Evolutionary conservation across 1,284 basidiomycete genomes (phyloP).

Genomic region (Phylloporus gajari): DNA sequence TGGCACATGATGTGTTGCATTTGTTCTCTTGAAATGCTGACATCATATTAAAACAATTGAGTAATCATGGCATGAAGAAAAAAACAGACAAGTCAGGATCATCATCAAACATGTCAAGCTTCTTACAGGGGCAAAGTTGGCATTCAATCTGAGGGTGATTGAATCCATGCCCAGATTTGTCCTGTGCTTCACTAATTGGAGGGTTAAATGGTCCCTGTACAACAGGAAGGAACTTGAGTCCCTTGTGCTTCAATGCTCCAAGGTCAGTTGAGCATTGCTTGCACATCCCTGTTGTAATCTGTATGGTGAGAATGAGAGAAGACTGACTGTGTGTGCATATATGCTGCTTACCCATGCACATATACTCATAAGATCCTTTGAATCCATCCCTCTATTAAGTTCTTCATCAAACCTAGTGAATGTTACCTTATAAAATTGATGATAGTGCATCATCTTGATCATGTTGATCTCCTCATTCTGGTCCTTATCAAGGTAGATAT

Average conservation of each 20-base stretch:
- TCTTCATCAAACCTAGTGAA: too few species aligned
- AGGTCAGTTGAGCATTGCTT: constrained; percentile 1
- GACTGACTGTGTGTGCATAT: background rate
- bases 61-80: background rate
- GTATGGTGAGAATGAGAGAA: background rate
- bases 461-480: too few species aligned
- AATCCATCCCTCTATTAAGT: too few species aligned
- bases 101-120: constrained; percentile 17
- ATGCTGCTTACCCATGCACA: constrained; percentile 9
- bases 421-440: too few species aligned
- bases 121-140: constrained; percentile 3
- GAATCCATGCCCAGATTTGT: background rate
- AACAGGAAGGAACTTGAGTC: background rate
- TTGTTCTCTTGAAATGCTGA: background rate
- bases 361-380: too few species aligned
- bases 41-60: constrained; percentile 6
- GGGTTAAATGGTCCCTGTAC: background rate
- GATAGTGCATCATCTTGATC: too few species aligned
- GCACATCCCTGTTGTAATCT: constrained; percentile 9
- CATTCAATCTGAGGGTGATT: constrained; percentile 12
- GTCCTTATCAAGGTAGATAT: too few species aligned
- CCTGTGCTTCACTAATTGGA: constrained; percentile 5
- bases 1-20: background rate
- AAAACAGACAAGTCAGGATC: constrained; percentile 3
- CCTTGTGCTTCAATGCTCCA: background rate